Evolutionary conservation across 768 basidiomycete genomes (phyloP), one percentile per base, ranked within the genome.

Genomic region (Flagelloscypha sp.): DNA sequence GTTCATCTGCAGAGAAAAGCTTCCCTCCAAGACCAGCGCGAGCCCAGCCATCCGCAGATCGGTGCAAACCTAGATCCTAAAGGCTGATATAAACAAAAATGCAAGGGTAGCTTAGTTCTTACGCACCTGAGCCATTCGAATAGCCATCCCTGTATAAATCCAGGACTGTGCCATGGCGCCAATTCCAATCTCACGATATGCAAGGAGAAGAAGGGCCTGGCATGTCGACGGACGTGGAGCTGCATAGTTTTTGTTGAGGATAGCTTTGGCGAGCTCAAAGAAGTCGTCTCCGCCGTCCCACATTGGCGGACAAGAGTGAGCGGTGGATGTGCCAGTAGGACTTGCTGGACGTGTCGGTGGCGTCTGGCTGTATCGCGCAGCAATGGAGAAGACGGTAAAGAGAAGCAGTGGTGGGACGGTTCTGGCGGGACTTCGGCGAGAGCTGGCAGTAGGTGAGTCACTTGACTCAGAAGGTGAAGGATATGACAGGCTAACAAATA

Each of bases 71-170:
- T 36, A 89, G 55, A 55, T 89, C 86, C n/a, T n/a, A n/a, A n/a
- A n/a, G n/a, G n/a, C n/a, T n/a, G n/a, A n/a, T n/a, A n/a, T n/a
- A n/a, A n/a, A n/a, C n/a, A n/a, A n/a, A n/a, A n/a, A n/a, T n/a
- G n/a, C n/a, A n/a, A n/a, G n/a, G n/a, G n/a, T n/a, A n/a, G n/a
- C n/a, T n/a, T n/a, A n/a, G n/a, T n/a, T n/a, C n/a, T n/a, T n/a
- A n/a, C n/a, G n/a, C n/a, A n/a, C n/a, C 57, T 87, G 86, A 11
- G 86, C 86, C 86, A 92, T 89, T n/a, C 89, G 72, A 24, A 92
- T 79, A 1, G 83, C 87, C 81, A 87, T 84, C 8, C 88, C 87
- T 13, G 79, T 72, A 50, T 82, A 87, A 7, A 78, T 70, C 89
- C 88, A 93, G 21, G 84, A 80, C 55, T 82, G 76, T 6, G 82